phyloP scores from a whole-genome alignment of 345 rosid species.

The Trapa bicornis region DNA sequence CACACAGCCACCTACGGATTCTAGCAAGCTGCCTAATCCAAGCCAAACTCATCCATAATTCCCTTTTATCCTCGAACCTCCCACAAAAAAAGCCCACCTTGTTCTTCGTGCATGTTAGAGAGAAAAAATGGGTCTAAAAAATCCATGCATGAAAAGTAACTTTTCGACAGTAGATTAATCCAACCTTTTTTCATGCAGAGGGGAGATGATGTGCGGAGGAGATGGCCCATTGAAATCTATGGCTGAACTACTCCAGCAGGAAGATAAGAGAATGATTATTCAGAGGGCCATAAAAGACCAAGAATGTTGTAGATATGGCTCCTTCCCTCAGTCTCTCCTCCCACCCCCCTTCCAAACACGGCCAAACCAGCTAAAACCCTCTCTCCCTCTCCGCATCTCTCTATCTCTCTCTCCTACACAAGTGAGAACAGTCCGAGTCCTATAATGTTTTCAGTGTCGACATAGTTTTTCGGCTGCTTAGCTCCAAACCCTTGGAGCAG shows the following conservation, averaged over 20 bases:
- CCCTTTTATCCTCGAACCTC: not conserved
- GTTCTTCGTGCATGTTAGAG: not conserved
- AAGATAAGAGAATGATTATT: not conserved
- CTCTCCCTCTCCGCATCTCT: not conserved
- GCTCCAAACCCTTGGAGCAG: slow-evolving; percentile 1
- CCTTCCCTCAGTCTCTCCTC: not conserved
- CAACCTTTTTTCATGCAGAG: not conserved
- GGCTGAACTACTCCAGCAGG: not conserved
- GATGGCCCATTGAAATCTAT: slow-evolving; percentile 1
- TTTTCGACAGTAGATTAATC: no score
- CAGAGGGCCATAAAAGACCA: not conserved
- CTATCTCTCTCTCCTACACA: not conserved
- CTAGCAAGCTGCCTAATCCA: not conserved
- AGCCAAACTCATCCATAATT: not conserved
- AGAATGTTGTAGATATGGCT: slow-evolving; percentile 2
- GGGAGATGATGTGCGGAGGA: not conserved
- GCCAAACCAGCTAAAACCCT: slow-evolving; percentile 1
- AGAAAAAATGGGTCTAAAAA: no score
- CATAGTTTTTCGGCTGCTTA: slow-evolving; percentile 6
- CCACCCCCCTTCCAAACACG: not conserved
- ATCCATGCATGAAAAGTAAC: no score
- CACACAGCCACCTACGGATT: slow-evolving; percentile 4
- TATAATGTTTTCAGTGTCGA: slow-evolving; percentile 2
- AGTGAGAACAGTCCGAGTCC: slow-evolving; percentile 3
- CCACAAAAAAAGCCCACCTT: not conserved